Conservation (phyloP, 257 asterid species). For the Misopates orontium region DNA sequence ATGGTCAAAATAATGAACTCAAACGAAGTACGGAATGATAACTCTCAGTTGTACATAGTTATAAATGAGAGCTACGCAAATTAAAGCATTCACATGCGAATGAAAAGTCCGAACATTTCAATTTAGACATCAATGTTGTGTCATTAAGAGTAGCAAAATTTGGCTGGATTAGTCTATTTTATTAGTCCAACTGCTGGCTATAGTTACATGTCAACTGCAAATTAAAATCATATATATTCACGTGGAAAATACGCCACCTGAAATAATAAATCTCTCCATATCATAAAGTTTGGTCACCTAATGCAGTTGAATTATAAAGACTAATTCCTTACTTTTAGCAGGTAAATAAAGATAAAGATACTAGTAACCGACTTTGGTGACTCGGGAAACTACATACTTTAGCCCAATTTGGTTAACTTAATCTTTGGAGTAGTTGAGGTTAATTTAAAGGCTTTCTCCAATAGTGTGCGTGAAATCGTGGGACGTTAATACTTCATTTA, state of each 20-base stretch:
- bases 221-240: not conserved
- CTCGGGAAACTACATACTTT: not conserved
- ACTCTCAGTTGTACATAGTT: not conserved
- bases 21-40: not conserved
- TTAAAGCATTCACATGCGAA: constrained; percentile 11
- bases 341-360: not conserved
- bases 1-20: not conserved
- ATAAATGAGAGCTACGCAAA: constrained; percentile 1
- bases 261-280: not conserved
- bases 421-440: not conserved
- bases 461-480: too few species aligned
- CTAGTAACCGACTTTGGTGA: not conserved
- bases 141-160: constrained; percentile 5
- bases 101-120: not conserved
- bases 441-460: not conserved
- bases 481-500: too few species aligned
- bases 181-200: not conserved
- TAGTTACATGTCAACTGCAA: not conserved
- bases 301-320: constrained; percentile 1
- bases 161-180: not conserved
- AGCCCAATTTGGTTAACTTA: not conserved
- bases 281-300: not conserved
- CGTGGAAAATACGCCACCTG: not conserved
- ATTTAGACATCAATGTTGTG: constrained; percentile 19
- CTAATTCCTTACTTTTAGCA: not conserved